phyloP scores from a whole-genome alignment of 139 green algal species.

The Volvox reticuliferus region DNA sequence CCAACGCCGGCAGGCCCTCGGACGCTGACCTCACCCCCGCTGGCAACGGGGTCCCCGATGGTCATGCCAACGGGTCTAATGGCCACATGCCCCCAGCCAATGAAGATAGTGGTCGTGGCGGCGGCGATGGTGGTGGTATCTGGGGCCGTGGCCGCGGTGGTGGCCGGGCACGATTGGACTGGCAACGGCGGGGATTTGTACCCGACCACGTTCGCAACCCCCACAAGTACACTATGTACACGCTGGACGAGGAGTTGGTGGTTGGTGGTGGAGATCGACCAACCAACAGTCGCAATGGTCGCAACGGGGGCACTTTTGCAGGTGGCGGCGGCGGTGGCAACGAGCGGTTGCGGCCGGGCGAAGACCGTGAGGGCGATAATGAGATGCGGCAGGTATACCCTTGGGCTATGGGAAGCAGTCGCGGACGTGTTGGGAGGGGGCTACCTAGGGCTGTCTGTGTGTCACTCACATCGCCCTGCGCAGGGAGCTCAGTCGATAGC shows the following conservation, averaged over 20 bases:
- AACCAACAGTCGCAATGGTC: background rate
- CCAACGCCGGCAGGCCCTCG: background rate
- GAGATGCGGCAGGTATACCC: conserved; percentile 32
- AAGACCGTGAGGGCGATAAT: background rate
- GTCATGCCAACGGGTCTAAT: background rate
- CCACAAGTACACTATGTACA: conserved; percentile 57
- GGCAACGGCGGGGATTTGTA: conserved; percentile 40
- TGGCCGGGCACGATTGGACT: conserved; percentile 8
- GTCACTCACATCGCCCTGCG: too few relatives aligned
- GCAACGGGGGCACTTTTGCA: background rate
- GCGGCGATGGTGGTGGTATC: conserved; percentile 7
- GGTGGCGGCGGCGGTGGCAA: background rate
- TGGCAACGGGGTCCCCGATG: background rate
- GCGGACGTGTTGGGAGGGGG: too few relatives aligned
- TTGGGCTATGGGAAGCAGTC: background rate
- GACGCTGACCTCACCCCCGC: background rate
- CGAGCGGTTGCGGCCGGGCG: background rate
- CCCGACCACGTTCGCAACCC: conserved; percentile 57
- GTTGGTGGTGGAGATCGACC: conserved; percentile 20
- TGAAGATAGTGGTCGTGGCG: background rate
- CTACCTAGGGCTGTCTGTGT: too few relatives aligned
- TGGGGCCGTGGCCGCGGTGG: background rate
- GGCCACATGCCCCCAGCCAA: background rate
- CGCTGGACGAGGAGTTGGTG: conserved; percentile 47
- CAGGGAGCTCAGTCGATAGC: too few relatives aligned